phyloP scores from a whole-genome alignment of 2,329 filamentous ascomycete species.

The Colletotrichum cereale region DNA sequence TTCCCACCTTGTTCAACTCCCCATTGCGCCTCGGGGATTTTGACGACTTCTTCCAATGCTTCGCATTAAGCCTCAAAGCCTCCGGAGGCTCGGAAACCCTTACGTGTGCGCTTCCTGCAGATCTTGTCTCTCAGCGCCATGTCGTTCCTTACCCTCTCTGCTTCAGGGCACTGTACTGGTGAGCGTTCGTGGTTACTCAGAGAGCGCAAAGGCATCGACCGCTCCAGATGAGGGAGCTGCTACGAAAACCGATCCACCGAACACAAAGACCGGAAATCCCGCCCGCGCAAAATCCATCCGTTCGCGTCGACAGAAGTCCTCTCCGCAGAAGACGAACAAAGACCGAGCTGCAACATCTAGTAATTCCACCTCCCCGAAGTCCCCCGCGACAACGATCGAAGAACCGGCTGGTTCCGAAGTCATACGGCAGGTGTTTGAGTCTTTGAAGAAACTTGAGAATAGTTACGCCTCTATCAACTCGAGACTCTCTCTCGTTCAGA shows the following conservation, averaged over 20 bases:
- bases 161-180: conserved; percentile 4
- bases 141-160: conserved; percentile 10
- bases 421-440: conserved; percentile 27
- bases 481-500: conserved; percentile 14
- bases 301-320: neutral
- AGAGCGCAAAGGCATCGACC: conserved; percentile 3
- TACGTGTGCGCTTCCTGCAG: conserved; percentile 47
- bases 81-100: conserved; percentile 45
- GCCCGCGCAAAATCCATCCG: neutral
- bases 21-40: conserved; percentile 16
- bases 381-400: conserved; percentile 4
- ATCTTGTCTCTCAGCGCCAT: conserved; percentile 12
- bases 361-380: conserved; percentile 30
- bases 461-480: conserved; percentile 30
- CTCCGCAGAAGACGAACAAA: neutral
- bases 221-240: neutral
- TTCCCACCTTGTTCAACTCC: neutral
- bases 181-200: conserved; percentile 18
- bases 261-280: neutral
- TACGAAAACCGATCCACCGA: no score
- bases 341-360: neutral
- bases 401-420: conserved; percentile 16
- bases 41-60: conserved; percentile 48
- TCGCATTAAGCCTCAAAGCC: conserved; percentile 46
- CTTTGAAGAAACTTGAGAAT: conserved; percentile 26